Percentiles rank a stretch among this genome's conserved stretches.
Evolutionary conservation across 306 rosid species (phyloP).

Genomic region (Citrullus amarus): DNA sequence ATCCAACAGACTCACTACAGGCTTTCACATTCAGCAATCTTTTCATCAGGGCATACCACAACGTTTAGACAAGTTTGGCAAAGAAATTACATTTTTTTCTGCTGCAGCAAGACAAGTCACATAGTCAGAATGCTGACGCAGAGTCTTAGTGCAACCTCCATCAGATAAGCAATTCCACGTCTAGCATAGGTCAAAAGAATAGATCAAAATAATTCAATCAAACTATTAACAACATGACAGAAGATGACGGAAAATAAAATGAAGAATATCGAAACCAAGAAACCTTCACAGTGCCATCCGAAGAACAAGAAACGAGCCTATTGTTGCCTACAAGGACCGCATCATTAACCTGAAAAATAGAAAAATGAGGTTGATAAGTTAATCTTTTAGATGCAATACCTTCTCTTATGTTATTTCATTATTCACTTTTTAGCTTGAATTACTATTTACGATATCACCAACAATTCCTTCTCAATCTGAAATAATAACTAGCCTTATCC

Average conservation of each 20-base stretch:
- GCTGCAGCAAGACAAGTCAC: conserved; percentile 92
- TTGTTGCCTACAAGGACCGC: conserved; percentile 78
- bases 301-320: conserved; percentile 92
- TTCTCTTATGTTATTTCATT: background rate
- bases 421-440: background rate
- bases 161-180: conserved; percentile 71
- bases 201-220: conserved; percentile 5
- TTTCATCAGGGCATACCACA: conserved; percentile 17
- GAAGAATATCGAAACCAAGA: conserved; percentile 11
- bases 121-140: conserved; percentile 89
- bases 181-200: conserved; percentile 21
- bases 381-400: background rate
- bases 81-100: conserved; percentile 77
- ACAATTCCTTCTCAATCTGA: background rate
- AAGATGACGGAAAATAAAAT: conserved; percentile 3
- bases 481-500: background rate
- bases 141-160: conserved; percentile 69
- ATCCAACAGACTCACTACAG: conserved; percentile 13
- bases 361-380: background rate
- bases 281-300: conserved; percentile 96
- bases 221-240: background rate
- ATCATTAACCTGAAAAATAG: conserved; percentile 71
- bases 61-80: conserved; percentile 17
- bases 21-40: conserved; percentile 13
- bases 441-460: background rate